A percentile compares a stretch with the other conserved stretches of the same genome.
phyloP scores from a whole-genome alignment of 2,329 filamentous ascomycete genomes.

The Hymenoscyphus linearis region DNA sequence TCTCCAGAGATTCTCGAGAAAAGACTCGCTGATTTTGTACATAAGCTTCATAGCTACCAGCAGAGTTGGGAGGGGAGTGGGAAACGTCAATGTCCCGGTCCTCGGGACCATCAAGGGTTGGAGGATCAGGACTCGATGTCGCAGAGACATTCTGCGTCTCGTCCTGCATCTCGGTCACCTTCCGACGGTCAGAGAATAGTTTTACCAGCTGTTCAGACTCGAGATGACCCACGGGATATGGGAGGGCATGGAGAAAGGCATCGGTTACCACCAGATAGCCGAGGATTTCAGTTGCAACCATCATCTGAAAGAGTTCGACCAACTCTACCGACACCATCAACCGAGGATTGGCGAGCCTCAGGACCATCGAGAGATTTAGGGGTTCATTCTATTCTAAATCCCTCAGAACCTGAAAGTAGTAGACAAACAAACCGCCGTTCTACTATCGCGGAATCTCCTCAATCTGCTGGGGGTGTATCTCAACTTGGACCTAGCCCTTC shows the following conservation, averaged over 20 bases:
- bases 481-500: slow-evolving; percentile 26
- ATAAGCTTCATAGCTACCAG: slow-evolving; percentile 33
- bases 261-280: slow-evolving; percentile 20
- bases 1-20: slow-evolving; percentile 29
- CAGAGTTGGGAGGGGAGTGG: slow-evolving; percentile 33
- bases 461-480: slow-evolving; percentile 16
- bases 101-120: slow-evolving; percentile 44
- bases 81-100: slow-evolving; percentile 53
- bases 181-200: slow-evolving; percentile 31
- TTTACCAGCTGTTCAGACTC: slow-evolving; percentile 31
- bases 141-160: slow-evolving; percentile 53
- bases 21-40: slow-evolving; percentile 30
- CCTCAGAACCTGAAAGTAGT: slow-evolving; percentile 26
- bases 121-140: slow-evolving; percentile 61
- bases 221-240: slow-evolving; percentile 29
- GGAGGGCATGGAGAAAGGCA: slow-evolving; percentile 25
- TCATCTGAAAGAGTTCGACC: slow-evolving; percentile 22
- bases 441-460: slow-evolving; percentile 25
- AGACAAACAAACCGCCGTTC: slow-evolving; percentile 17
- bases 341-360: slow-evolving; percentile 24
- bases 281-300: slow-evolving; percentile 19
- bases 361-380: slow-evolving; percentile 30
- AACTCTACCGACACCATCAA: slow-evolving; percentile 12
- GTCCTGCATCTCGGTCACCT: slow-evolving; percentile 45
- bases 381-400: slow-evolving; percentile 35